phyloP scores from a whole-genome alignment of 495 filamentous ascomycete genomes.

The Xylaria bambusicola region DNA sequence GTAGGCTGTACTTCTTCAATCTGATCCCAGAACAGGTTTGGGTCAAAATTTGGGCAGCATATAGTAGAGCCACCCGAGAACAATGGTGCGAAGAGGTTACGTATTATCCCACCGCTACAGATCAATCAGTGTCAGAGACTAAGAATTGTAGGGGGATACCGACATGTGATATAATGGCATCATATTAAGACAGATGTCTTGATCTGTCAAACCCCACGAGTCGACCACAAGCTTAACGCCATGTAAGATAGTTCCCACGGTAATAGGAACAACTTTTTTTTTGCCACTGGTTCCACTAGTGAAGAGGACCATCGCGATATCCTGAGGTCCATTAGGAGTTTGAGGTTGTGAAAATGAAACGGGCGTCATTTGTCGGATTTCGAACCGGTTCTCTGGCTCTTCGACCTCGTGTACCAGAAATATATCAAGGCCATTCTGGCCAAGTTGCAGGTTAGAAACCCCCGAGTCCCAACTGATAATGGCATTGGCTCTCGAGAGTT shows the following conservation, averaged over 20 bases:
- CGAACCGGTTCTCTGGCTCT: not conserved
- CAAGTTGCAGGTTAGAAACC: slow-evolving; percentile 16
- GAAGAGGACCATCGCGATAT: slow-evolving; percentile 47
- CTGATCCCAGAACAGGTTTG: slow-evolving; percentile 52
- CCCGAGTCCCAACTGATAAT: slow-evolving; percentile 21
- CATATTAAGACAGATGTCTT: slow-evolving; percentile 47
- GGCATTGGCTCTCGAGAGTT: slow-evolving; percentile 19
- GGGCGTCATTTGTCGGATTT: not conserved
- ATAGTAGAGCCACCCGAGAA: slow-evolving; percentile 45
- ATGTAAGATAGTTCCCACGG: slow-evolving; percentile 37
- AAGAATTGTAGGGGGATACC: slow-evolving; percentile 3
- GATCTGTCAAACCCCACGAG: slow-evolving; percentile 38
- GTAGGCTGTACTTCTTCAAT: slow-evolving; percentile 39
- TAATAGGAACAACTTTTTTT: slow-evolving; percentile 49
- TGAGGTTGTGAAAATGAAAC: not conserved
- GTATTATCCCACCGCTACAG: slow-evolving; percentile 18
- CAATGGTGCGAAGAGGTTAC: slow-evolving; percentile 45
- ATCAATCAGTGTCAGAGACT: not conserved
- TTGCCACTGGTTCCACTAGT: slow-evolving; percentile 51
- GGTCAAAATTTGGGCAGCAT: slow-evolving; percentile 48
- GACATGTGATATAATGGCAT: slow-evolving; percentile 53
- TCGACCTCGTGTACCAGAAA: slow-evolving; percentile 15
- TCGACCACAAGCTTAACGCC: slow-evolving; percentile 44
- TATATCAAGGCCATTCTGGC: slow-evolving; percentile 5
- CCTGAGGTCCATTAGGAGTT: slow-evolving; percentile 21